Conservation (phyloP, 805 yeast genomes). For the Hanseniaspora nectarophila region DNA sequence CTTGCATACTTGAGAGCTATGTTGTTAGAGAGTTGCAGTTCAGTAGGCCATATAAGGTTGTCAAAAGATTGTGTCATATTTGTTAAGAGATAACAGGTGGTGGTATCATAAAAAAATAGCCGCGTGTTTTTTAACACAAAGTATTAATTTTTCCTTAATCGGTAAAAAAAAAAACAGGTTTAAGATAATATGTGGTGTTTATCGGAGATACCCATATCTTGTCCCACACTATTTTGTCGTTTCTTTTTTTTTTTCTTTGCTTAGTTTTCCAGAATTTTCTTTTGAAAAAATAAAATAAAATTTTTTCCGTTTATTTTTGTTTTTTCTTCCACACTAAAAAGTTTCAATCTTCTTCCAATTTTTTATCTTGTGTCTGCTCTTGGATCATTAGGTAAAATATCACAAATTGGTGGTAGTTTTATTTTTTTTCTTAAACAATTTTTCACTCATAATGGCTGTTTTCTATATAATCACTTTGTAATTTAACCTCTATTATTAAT, state of each 20-base stretch:
- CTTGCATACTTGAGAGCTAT: background rate
- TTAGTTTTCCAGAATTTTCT: background rate
- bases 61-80: background rate
- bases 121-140: background rate
- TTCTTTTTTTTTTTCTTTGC: background rate
- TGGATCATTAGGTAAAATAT: too few relatives aligned
- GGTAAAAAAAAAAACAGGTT: too few relatives aligned
- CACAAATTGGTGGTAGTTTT: too few relatives aligned
- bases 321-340: too few relatives aligned
- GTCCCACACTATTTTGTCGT: background rate
- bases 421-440: too few relatives aligned
- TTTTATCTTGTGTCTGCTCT: too few relatives aligned
- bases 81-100: too few relatives aligned
- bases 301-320: background rate
- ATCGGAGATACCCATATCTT: background rate
- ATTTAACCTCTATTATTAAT: too few relatives aligned
- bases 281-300: too few relatives aligned
- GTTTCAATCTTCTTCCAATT: too few relatives aligned
- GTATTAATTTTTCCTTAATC: background rate
- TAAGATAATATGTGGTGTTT: background rate
- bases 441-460: too few relatives aligned
- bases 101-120: background rate
- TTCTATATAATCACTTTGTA: too few relatives aligned
- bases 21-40: background rate
- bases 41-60: background rate